These are phyloP conservation scores for Oryza glumipatula DNA, from an alignment of 176 grass and related monocot species.

Conservation along the genomic window DNA sequence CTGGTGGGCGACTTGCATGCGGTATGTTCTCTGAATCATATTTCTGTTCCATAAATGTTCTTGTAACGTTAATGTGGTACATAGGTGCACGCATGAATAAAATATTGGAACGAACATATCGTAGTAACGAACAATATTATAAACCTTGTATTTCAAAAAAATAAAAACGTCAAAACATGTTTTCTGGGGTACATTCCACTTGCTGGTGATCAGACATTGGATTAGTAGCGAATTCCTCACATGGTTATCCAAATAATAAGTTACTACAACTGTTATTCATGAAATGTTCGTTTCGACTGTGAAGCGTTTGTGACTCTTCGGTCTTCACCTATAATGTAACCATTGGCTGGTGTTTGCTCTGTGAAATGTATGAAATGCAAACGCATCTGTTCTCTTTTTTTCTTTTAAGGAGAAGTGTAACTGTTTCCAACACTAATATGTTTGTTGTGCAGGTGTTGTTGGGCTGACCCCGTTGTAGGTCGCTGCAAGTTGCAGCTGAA, in stretches of 20 bases:
- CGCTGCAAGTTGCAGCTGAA: background rate
- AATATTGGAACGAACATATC: background rate
- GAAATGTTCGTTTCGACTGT: background rate
- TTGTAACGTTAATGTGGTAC: background rate
- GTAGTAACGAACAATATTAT: background rate
- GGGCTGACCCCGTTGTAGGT: slow-evolving; percentile 73
- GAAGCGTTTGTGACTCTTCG: slow-evolving; percentile 1
- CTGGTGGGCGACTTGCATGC: slow-evolving; percentile 97
- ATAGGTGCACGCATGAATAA: background rate
- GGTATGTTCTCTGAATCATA: slow-evolving; percentile 52
- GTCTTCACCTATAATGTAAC: background rate
- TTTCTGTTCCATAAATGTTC: slow-evolving; percentile 1
- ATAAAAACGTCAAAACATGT: background rate
- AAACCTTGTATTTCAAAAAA: slow-evolving; percentile 2
- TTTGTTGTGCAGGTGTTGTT: slow-evolving; percentile 78
- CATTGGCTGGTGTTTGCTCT: slow-evolving; percentile 2
- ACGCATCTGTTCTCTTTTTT: background rate
- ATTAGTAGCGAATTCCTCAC: background rate
- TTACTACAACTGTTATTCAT: background rate
- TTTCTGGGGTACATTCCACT: background rate
- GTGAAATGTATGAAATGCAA: background rate
- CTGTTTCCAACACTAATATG: slow-evolving; percentile 1
- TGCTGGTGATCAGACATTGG: background rate
- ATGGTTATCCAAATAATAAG: background rate
- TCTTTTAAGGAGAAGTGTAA: background rate